Evolutionary conservation across 2,329 filamentous ascomycete species (phyloP).

Genomic region (Colletotrichum incanum): DNA sequence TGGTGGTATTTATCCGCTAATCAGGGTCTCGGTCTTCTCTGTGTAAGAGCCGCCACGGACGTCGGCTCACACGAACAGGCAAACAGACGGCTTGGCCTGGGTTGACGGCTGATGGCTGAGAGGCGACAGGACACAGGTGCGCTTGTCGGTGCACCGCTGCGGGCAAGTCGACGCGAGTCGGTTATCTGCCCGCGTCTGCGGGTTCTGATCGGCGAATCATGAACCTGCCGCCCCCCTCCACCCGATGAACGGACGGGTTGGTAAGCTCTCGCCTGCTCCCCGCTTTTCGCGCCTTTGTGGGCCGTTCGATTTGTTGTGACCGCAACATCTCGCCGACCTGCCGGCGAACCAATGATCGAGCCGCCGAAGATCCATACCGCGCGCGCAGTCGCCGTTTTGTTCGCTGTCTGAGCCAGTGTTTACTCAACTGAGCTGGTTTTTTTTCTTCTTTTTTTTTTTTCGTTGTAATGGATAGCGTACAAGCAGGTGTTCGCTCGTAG

Average conservation of each 20-base stretch:
- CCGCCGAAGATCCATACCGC: too few species aligned
- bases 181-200: slow-evolving; percentile 3
- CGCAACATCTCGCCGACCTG: not conserved
- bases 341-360: too few species aligned
- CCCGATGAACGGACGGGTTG: not conserved
- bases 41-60: not conserved
- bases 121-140: slow-evolving; percentile 11
- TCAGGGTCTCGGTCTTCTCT: not conserved
- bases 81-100: not conserved
- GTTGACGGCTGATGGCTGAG: not conserved
- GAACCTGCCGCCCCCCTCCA: not conserved
- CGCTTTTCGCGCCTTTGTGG: not conserved
- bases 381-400: too few species aligned
- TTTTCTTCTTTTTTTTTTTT: too few species aligned
- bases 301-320: not conserved
- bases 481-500: too few species aligned
- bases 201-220: slow-evolving; percentile 11
- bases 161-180: slow-evolving; percentile 2
- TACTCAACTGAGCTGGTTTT: too few species aligned
- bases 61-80: not conserved
- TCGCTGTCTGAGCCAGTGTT: too few species aligned
- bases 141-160: slow-evolving; percentile 7
- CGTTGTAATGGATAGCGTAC: too few species aligned
- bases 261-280: too few species aligned
- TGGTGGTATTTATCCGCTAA: slow-evolving; percentile 8